A percentile compares a stretch with the other conserved stretches of the same genome.
phyloP scores from a whole-genome alignment of 2,329 filamentous ascomycete species.

The Fusarium annulatum region DNA sequence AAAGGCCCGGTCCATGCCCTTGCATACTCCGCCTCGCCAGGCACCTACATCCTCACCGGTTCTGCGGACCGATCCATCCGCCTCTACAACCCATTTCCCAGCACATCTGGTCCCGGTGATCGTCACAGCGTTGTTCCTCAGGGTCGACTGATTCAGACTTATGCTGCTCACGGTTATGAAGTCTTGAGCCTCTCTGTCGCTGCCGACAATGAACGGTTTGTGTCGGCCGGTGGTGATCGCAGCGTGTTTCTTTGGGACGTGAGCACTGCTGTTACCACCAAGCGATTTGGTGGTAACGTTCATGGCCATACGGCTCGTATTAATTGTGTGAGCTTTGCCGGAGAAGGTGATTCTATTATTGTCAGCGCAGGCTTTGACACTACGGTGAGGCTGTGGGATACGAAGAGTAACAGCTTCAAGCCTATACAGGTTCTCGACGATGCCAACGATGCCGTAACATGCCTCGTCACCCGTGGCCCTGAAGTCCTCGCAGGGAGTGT shows the following conservation, averaged over 20 bases:
- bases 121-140: constrained; percentile 52
- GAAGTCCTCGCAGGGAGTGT: constrained; percentile 82
- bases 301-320: constrained; percentile 77
- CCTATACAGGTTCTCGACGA: constrained; percentile 80
- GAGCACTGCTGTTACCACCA: constrained; percentile 77
- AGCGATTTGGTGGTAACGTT: constrained; percentile 73
- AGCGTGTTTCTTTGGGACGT: constrained; percentile 97
- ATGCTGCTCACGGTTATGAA: constrained; percentile 90
- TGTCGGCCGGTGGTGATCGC: constrained; percentile 89
- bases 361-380: constrained; percentile 80
- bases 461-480: constrained; percentile 58
- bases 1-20: constrained; percentile 78
- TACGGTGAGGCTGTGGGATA: constrained; percentile 81
- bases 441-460: constrained; percentile 75
- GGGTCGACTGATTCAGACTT: constrained; percentile 83
- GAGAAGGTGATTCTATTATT: constrained; percentile 78
- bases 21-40: constrained; percentile 76
- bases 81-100: constrained; percentile 81
- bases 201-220: constrained; percentile 84
- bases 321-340: constrained; percentile 83
- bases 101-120: constrained; percentile 50
- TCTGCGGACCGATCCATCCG: constrained; percentile 86
- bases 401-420: constrained; percentile 63
- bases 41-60: constrained; percentile 85
- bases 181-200: constrained; percentile 84